phyloP scores from a whole-genome alignment of 2,329 filamentous ascomycete species.

The Nigrospora oryzae region DNA sequence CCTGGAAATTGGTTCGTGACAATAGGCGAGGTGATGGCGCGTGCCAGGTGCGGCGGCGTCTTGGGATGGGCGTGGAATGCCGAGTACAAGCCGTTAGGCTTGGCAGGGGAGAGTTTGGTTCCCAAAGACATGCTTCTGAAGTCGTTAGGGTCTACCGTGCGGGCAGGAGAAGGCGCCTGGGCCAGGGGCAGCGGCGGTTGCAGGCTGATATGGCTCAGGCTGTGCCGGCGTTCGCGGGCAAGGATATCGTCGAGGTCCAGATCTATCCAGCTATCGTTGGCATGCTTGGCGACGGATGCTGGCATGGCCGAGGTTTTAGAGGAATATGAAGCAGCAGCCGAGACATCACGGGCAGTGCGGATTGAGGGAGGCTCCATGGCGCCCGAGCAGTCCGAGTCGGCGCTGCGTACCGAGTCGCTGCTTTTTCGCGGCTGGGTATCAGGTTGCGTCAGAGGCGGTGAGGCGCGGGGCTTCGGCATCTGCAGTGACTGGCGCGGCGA shows the following conservation, averaged over 20 bases:
- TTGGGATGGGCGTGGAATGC: no score
- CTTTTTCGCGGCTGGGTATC: constrained; percentile 11
- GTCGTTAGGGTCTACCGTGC: constrained; percentile 7
- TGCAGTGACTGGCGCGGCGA: constrained; percentile 14
- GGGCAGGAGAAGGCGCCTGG: not conserved
- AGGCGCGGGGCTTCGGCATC: constrained; percentile 13
- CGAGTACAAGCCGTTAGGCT: no score
- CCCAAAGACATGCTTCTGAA: constrained; percentile 13
- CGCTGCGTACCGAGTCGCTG: constrained; percentile 18
- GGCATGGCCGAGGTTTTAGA: constrained; percentile 25
- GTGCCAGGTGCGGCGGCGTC: no score
- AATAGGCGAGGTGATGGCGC: no score
- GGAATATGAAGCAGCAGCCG: constrained; percentile 30
- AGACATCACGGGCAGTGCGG: constrained; percentile 22
- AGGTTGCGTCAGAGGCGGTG: constrained; percentile 12
- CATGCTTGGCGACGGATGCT: constrained; percentile 10
- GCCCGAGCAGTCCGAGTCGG: constrained; percentile 25
- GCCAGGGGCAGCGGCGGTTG: constrained; percentile 4
- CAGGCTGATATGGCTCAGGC: constrained; percentile 13
- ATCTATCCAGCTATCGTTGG: constrained; percentile 21
- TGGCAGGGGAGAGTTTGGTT: no score
- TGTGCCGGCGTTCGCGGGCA: constrained; percentile 12
- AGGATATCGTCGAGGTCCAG: constrained; percentile 12
- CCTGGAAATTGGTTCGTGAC: no score
- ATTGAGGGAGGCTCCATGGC: constrained; percentile 22